These are phyloP conservation scores for Coemansia biformis DNA, from an alignment of 192 early-diverging fungal species.

Conservation along the genomic window DNA sequence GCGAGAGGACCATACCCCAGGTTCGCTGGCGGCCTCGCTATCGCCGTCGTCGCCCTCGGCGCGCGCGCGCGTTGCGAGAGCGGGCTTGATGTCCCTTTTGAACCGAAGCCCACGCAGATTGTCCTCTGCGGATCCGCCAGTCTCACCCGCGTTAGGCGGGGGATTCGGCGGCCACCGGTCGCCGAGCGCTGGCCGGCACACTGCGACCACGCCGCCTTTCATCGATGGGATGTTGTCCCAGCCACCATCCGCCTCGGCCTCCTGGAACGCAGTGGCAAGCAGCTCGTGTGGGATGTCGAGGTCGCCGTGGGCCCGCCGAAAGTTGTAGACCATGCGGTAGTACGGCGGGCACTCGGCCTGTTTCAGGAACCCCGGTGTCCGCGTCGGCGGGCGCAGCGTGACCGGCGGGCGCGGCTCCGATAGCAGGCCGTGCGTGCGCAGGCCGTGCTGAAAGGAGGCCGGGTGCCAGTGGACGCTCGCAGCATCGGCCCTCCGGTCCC, in stretches of 20 bases:
- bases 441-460: constrained; percentile 6
- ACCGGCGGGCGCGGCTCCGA: constrained; percentile 5
- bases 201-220: constrained; percentile 16
- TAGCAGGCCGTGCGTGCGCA: constrained; percentile 2
- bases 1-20: constrained; percentile 16
- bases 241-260: constrained; percentile 9
- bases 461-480: constrained; percentile 11
- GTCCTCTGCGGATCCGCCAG: neutral
- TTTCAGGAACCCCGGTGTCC: constrained; percentile 29
- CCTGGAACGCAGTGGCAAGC: constrained; percentile 10
- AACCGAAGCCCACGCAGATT: neutral
- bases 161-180: neutral
- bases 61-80: neutral
- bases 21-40: neutral
- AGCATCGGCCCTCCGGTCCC: neutral
- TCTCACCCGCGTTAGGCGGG: neutral
- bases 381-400: constrained; percentile 28
- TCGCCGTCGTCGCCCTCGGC: neutral
- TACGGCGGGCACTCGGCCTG: neutral
- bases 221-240: constrained; percentile 8
- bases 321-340: constrained; percentile 13
- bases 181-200: constrained; percentile 18
- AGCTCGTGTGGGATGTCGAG: constrained; percentile 21
- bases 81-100: constrained; percentile 11
- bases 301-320: constrained; percentile 11